Conservation (phyloP, 495 filamentous ascomycete species). For the Penicillium fimorum region DNA sequence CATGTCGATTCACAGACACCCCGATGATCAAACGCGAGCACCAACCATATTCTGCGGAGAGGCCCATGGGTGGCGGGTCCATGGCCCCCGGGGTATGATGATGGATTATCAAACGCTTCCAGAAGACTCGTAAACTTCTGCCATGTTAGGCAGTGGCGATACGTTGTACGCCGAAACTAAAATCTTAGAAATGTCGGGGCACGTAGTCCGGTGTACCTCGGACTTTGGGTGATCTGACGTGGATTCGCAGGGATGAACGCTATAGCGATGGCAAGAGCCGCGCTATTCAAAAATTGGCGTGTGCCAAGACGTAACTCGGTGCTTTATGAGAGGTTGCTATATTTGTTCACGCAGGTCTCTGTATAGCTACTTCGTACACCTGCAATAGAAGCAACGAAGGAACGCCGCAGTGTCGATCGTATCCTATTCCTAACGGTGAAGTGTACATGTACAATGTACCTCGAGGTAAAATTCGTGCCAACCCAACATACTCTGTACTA, state of each 20-base stretch:
- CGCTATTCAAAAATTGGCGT: slow-evolving; percentile 2
- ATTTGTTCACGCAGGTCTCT: neutral
- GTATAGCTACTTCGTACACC: neutral
- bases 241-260: neutral
- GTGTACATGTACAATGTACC: neutral
- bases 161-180: neutral
- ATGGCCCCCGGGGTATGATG: neutral
- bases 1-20: neutral
- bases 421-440: neutral
- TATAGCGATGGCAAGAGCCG: neutral
- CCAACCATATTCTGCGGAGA: slow-evolving; percentile 1
- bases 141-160: neutral
- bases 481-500: neutral
- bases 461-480: neutral
- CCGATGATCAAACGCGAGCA: slow-evolving; percentile 3
- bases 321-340: slow-evolving; percentile 2
- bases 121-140: slow-evolving; percentile 4
- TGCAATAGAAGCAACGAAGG: neutral
- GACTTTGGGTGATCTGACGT: neutral
- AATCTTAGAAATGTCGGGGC: neutral
- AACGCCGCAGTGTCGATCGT: slow-evolving; percentile 1
- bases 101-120: neutral
- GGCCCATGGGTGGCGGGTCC: neutral
- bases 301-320: neutral
- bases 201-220: neutral